Evolutionary conservation across 768 basidiomycete genomes (phyloP), one percentile per base, ranked within the genome.

Genomic region (Leccinum sublutescens): DNA sequence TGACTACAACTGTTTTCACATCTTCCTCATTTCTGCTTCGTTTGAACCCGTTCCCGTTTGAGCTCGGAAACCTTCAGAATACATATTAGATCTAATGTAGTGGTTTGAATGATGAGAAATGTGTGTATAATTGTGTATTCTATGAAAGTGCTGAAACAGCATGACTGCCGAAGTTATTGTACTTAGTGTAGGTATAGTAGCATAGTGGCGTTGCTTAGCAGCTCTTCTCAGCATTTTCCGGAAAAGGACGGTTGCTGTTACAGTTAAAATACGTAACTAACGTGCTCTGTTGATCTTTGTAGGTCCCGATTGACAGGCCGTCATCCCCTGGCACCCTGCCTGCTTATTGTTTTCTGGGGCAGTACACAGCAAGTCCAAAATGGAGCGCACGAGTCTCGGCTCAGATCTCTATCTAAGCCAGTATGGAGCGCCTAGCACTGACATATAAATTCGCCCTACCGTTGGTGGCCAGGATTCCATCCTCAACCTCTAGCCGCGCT

Each of bases 311-410:
- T 54, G 62, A 63, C 15, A 23, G 27, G 50, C 57, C 40, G 29
- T 29, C 31, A 57, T 50, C 21, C 5, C 48, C 54, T 21, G 36
- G 8, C 3, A 34, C 21, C 40, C 4, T 55, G 25, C 10, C 49
- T 57, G 50, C n/a, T 12, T 64, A 51, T 68, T 65, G 58, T 66
- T 56, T 58, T 58, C 31, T 48, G 31, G 15, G 10, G 25, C 47
- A 9, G 12, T n/a, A 15, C 52, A 63, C 56, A 48, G 59, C 54
- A 57, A 50, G 51, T 54, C 15, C 31, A 33, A 34, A 45, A 55
- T 52, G n/a, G 15, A 8, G 40, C 27, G 21, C 40, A 52, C 27
- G 19, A n/a, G 29, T 17, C 48, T 45, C 29, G 34, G 29, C 51
- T 45, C 29, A 33, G 10, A 33, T 40, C 17, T 40, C 17, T n/a